phyloP scores from a whole-genome alignment of 768 basidiomycete genomes.

The Rhizopogon sp. region DNA sequence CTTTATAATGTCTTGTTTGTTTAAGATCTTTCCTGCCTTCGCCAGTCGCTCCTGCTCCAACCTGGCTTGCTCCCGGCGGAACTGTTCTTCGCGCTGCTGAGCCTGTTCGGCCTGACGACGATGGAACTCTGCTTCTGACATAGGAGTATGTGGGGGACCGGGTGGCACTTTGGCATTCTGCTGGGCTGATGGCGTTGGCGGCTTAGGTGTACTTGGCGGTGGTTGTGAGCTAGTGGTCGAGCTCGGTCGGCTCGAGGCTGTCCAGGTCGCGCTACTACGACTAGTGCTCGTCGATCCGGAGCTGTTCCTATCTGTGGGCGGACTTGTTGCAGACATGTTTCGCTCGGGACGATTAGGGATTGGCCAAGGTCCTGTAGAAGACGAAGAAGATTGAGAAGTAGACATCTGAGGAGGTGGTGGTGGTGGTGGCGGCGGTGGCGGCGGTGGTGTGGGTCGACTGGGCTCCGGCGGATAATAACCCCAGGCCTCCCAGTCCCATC shows the following conservation, averaged over 20 bases:
- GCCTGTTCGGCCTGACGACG: conserved; percentile 61
- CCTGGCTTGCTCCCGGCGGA: conserved; percentile 63
- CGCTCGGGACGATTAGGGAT: conserved; percentile 26
- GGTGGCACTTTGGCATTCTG: conserved; percentile 18
- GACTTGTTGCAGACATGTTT: conserved; percentile 26
- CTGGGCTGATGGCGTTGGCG: conserved; percentile 19
- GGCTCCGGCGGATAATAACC: conserved; percentile 18
- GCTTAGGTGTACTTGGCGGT: conserved; percentile 19
- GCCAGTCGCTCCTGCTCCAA: conserved; percentile 41
- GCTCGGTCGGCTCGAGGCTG: conserved; percentile 24
- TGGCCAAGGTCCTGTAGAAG: conserved; percentile 25
- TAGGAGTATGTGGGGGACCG: conserved; percentile 14
- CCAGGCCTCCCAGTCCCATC: conserved; percentile 21
- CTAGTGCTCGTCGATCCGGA: conserved; percentile 21
- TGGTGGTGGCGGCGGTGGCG: not conserved
- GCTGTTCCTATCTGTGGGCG: conserved; percentile 27
- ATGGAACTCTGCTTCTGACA: conserved; percentile 51
- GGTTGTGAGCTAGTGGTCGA: conserved; percentile 21
- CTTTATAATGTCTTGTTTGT: conserved; percentile 51
- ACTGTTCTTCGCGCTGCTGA: conserved; percentile 62
- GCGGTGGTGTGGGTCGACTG: conserved; percentile 18
- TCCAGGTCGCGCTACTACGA: conserved; percentile 24
- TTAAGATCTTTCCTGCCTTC: conserved; percentile 40
- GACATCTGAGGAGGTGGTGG: conserved; percentile 9
- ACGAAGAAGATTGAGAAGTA: conserved; percentile 16